Base-by-base conservation (phyloP, 2,329 filamentous ascomycete species). In the Aspergillus ibericus region DNA sequence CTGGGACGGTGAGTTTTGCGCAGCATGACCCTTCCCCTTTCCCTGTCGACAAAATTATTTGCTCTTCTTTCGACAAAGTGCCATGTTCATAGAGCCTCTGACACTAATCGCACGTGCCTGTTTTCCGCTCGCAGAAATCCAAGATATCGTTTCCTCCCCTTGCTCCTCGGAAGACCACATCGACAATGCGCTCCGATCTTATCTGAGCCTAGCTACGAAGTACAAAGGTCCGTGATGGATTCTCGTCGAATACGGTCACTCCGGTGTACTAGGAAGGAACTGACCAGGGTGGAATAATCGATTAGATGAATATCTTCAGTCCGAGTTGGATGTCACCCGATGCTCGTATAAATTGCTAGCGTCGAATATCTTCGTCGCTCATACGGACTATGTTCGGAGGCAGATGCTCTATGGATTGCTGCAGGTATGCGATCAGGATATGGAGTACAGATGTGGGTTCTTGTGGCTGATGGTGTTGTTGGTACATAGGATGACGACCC, bases 381-480 rank as follows among this genome's bases (percentile, higher is more conserved):
- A 97, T 74, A 84, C 86, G 65, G 88, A 92, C 58, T 98, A 99
- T 77, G 90, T 98, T 62, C 90, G 93, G 63, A 90, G 86, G 46
- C 95, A 98, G 78, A 92, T 99, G 69, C 87, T 98, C 64, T 92
- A 96, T 76, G 93, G 92, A 73, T 81, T 99, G 53, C 79, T 97
- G 54, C 84, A 88, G 78, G 84, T 86, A 75, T 48, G 29, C 25
- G 29, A 32, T 9, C 6, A 32, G 29, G 29, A 32, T 32, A n/a
- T n/a, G n/a, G n/a, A n/a, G n/a, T n/a, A 9, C 8, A 36, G n/a
- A 18, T 42, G 16, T 12, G 29, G 15, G 13, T 36, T 27, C 5
- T 22, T 15, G 46, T 49, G 22, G 9, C 35, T 27, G 16, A 32
- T n/a, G 13, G 32, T 44, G 15, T 12, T 15, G 50, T 50, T 51